Evolutionary conservation across 2,329 filamentous ascomycete species (phyloP).

Genomic region (Xylaria polymorpha): DNA sequence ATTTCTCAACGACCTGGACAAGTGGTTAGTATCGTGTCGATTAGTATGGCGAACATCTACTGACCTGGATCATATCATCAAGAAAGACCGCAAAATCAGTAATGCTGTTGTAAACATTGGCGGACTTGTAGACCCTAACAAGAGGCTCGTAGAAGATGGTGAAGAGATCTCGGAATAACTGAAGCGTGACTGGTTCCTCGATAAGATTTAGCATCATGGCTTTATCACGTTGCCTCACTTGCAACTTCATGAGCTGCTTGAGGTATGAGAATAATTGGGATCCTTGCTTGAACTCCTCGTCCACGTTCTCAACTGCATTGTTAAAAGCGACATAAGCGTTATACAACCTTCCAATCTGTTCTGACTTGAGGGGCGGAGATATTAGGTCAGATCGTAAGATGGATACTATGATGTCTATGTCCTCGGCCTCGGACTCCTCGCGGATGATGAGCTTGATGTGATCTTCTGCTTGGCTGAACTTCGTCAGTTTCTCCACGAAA

Average conservation of each 20-base stretch:
- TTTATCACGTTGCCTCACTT: constrained; percentile 93
- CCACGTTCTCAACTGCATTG: constrained; percentile 89
- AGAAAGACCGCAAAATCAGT: constrained; percentile 95
- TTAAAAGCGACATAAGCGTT: constrained; percentile 98
- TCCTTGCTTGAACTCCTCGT: constrained; percentile 87
- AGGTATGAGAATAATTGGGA: constrained; percentile 93
- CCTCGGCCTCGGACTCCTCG: constrained; percentile 76
- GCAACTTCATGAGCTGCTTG: constrained; percentile 93
- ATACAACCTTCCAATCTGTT: constrained; percentile 86
- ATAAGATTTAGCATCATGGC: constrained; percentile 96
- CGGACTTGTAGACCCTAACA: constrained; percentile 96
- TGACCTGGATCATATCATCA: constrained; percentile 88
- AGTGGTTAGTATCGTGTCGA: constrained; percentile 8
- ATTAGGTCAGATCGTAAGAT: constrained; percentile 84
- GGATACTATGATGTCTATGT: constrained; percentile 86
- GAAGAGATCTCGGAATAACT: constrained; percentile 94
- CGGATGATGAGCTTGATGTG: constrained; percentile 79
- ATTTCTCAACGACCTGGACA: constrained; percentile 71
- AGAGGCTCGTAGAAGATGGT: constrained; percentile 99
- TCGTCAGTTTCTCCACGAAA: constrained; percentile 82
- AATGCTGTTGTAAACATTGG: constrained; percentile 96
- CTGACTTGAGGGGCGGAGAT: constrained; percentile 73
- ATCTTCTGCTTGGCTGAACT: constrained; percentile 81
- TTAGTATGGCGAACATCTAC: constrained; percentile 31
- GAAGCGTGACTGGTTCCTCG: constrained; percentile 96